Evolutionary conservation across 306 rosid genomes (phyloP), one percentile per base, ranked within the genome.

Genomic region (Vigna nakashimae): DNA sequence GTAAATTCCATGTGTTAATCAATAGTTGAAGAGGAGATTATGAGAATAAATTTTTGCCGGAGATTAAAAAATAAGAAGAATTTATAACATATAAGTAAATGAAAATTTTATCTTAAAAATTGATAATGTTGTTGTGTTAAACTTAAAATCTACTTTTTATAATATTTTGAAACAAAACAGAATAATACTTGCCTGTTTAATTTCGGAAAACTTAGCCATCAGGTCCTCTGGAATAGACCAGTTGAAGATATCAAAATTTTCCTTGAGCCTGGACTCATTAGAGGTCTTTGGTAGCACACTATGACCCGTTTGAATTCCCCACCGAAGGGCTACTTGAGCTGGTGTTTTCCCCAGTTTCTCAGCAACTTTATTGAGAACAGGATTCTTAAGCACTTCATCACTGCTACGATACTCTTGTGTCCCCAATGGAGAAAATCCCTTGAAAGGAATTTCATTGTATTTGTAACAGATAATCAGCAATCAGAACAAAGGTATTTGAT

Each of bases 401-500:
- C 42, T 9, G 1, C 17, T 30, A 11, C 12, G n/a, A 50, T 15
- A 49, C 17, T 12, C 22, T 28, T 28, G 62, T 26, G 77, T 56
- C 8, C 77, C 77, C 15, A 73, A 13, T 24, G 77, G 77, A 13
- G 77, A 57, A 73, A 7, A 73, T 56, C 68, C 77, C 77, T 73
- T 36, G 9, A 38, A 40, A 30, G 36, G 20, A 57, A 40, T 38
- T 36, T 55, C 65, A 52, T 38, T 51, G 38, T 32, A 34, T 34
- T 34, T 34, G 15, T 72, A 30, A 38, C 2, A 72, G 6, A 15
- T 14, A 22, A 6, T 51, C 13, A 71, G 4, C 20, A 34, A 34
- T 72, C 66, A 56, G 26, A 73, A 56, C 5, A 40, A 40, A 7
- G 45, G 45, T 40, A 8, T 40, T 40, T 1, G 10, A 40, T 0